Evolutionary conservation across 345 rosid species (phyloP).

Genomic region (Populus pruinosa): DNA sequence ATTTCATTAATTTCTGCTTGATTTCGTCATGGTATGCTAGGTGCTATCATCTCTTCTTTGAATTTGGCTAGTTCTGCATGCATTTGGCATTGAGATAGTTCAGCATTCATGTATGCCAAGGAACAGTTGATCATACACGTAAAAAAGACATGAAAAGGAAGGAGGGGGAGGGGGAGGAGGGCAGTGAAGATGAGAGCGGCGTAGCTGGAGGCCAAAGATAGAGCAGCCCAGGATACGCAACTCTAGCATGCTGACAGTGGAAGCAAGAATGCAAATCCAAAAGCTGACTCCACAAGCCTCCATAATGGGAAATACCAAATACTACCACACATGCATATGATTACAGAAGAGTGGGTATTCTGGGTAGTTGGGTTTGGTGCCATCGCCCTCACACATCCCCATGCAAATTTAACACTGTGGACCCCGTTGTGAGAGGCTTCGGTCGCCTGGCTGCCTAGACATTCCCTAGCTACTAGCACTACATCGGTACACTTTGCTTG

Average conservation of each 20-base stretch:
- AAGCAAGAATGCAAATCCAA: background rate
- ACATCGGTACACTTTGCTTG: too few species aligned
- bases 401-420: background rate
- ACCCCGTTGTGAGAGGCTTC: background rate
- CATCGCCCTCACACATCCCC: slow-evolving; percentile 6
- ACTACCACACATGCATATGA: background rate
- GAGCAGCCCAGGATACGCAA: background rate
- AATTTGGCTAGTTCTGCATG: too few species aligned
- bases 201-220: slow-evolving; percentile 9
- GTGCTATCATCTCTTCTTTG: too few species aligned
- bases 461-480: too few species aligned
- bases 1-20: too few species aligned
- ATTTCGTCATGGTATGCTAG: too few species aligned
- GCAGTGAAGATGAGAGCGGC: background rate
- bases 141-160: too few species aligned
- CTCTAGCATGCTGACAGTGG: background rate
- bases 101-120: too few species aligned
- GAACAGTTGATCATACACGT: too few species aligned
- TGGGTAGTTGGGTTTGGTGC: slow-evolving; percentile 35
- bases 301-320: background rate
- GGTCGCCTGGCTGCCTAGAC: too few species aligned
- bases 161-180: too few species aligned
- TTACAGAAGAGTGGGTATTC: background rate
- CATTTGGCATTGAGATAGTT: too few species aligned
- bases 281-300: background rate